Evolutionary conservation across 2,329 filamentous ascomycete genomes (phyloP), one percentile per base, ranked within the genome.

Genomic region (Mariannaea elegans): DNA sequence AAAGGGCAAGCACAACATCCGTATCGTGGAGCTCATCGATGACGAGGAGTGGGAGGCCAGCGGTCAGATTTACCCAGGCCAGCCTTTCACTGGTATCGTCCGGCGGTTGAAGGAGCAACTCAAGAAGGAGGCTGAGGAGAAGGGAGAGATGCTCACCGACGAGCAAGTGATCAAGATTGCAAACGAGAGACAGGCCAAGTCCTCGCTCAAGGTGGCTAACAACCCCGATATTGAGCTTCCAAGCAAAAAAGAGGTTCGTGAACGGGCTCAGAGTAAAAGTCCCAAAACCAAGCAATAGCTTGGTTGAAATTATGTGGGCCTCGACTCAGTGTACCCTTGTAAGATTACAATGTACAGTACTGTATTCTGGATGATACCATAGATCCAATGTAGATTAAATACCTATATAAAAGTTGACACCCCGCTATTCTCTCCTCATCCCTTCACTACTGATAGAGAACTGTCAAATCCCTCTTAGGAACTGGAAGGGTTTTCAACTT

Each of bases 1-100:
- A 64, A 86, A 82, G 70, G 87, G 87, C 65, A 89, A 88, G 77
- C 83, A 87, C 74, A 87, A 88, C 62, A 74, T 90, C 44, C 83
- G 86, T 44, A 81, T 89, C 64, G 79, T 90, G 50, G 79, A 88
- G 73, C 78, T 90, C 62, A 77, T 90, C 27, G 77, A 75, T 61
- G 84, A 90, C 68, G 77, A 84, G 45, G 81, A 82, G 59, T 88
- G 83, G 80, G 68, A 74, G 39, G 69, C 65, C 4, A 81, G 78
- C 56, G 85, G 85, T 24, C 57, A 77, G 62, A 75, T 75, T 16
- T 88, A 88, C 71, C 80, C 82, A 1, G 86, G 86, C 42, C 77
- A 86, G 74, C 78, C 82, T 1, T 77, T 69, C 65, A 84, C 79
- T 7, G 85, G 85, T 48, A 64, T 72, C 23, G 68, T 85, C 16